A percentile compares a stretch with the other conserved stretches of the same genome.
Evolutionary conservation across 2,329 filamentous ascomycete species (phyloP).

Genomic region (Aureobasidium leucospermi): DNA sequence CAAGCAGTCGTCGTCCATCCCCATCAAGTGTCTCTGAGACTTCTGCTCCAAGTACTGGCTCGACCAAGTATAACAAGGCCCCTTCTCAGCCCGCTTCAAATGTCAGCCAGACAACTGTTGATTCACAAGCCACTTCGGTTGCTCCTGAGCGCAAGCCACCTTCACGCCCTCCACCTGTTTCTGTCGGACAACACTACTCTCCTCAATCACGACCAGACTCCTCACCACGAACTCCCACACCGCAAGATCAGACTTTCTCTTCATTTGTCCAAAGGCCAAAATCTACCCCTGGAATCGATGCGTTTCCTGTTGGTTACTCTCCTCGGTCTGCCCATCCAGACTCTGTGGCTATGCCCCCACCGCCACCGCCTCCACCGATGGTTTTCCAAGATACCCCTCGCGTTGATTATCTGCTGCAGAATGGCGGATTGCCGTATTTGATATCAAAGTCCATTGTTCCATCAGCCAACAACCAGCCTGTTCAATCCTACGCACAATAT

Average conservation of each 20-base stretch:
- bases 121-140: conserved; percentile 41
- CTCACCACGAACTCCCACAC: conserved; percentile 38
- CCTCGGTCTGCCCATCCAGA: conserved; percentile 31
- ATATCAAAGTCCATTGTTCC: conserved; percentile 69
- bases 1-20: conserved; percentile 36
- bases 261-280: conserved; percentile 24
- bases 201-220: conserved; percentile 37
- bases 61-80: conserved; percentile 15
- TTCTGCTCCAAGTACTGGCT: conserved; percentile 22
- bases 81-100: conserved; percentile 20
- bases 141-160: conserved; percentile 31
- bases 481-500: conserved; percentile 49
- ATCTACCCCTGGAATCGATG: conserved; percentile 34
- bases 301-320: conserved; percentile 26
- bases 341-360: conserved; percentile 33
- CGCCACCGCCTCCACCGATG: conserved; percentile 68
- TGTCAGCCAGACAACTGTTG: conserved; percentile 34
- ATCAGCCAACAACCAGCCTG: conserved; percentile 48
- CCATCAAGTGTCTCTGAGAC: conserved; percentile 33
- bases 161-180: conserved; percentile 25
- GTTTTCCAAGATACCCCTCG: conserved; percentile 62
- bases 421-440: conserved; percentile 68
- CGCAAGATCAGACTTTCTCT: conserved; percentile 32
- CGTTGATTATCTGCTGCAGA: conserved; percentile 86
- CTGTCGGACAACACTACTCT: conserved; percentile 31